Evolutionary conservation across 2,329 filamentous ascomycete genomes (phyloP).

Genomic region (Fusarium sulawesiense): DNA sequence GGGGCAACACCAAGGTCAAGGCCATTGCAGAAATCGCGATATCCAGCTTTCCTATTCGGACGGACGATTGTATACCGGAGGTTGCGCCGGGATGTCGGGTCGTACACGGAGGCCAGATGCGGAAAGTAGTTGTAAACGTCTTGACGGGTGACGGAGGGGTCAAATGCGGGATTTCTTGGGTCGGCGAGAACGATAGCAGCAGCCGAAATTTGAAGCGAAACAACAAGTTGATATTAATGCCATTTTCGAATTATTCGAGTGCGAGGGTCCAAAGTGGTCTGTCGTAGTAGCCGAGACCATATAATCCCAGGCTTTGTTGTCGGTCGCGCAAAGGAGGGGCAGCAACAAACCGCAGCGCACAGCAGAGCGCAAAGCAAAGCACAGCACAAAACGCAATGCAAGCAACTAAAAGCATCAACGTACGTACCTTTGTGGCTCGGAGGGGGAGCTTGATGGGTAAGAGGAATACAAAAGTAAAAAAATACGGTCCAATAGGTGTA

Average conservation of each 20-base stretch:
- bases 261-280: slow-evolving; percentile 9
- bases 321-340: slow-evolving; percentile 41
- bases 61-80: slow-evolving; percentile 12
- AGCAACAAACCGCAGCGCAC: slow-evolving; percentile 12
- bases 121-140: slow-evolving; percentile 10
- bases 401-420: slow-evolving; percentile 25
- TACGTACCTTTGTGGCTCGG: slow-evolving; percentile 37
- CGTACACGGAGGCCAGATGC: slow-evolving; percentile 37
- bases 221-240: not conserved
- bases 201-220: not conserved
- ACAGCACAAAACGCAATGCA: slow-evolving; percentile 33
- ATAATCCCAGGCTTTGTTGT: slow-evolving; percentile 20
- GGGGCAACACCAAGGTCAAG: slow-evolving; percentile 19
- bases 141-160: slow-evolving; percentile 10
- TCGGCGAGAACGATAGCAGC: not conserved
- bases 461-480: slow-evolving; percentile 14
- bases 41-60: not conserved
- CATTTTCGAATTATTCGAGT: slow-evolving; percentile 9
- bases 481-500: slow-evolving; percentile 31
- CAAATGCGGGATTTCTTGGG: slow-evolving; percentile 37
- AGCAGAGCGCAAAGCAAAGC: slow-evolving; percentile 7
- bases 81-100: slow-evolving; percentile 36
- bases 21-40: not conserved
- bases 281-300: slow-evolving; percentile 28
- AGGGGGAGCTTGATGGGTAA: slow-evolving; percentile 39